phyloP scores from a whole-genome alignment of 2,329 filamentous ascomycete species.

The Gaeumannomyces tritici region DNA sequence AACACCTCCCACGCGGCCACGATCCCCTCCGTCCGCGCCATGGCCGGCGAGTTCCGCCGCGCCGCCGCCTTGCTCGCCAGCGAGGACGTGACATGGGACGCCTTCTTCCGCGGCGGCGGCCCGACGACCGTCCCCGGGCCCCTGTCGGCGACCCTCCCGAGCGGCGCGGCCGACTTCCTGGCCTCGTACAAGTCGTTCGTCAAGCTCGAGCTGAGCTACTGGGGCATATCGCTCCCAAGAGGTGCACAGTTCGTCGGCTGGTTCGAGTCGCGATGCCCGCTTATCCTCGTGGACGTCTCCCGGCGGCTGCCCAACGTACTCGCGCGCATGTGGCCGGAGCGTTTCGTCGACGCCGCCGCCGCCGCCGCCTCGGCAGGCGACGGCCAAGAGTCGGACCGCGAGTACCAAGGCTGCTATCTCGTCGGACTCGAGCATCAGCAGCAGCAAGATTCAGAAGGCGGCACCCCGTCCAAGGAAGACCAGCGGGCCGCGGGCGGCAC shows the following conservation, averaged over 20 bases:
- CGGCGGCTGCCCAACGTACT: slow-evolving; percentile 39
- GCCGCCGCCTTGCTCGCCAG: slow-evolving; percentile 30
- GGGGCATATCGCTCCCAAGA: slow-evolving; percentile 46
- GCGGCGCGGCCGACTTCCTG: slow-evolving; percentile 38
- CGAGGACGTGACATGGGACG: slow-evolving; percentile 29
- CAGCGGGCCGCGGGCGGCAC: slow-evolving; percentile 29
- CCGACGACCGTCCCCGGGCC: neutral
- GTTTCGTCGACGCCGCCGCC: slow-evolving; percentile 34
- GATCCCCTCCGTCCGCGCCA: slow-evolving; percentile 36
- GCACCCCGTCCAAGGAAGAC: slow-evolving; percentile 26
- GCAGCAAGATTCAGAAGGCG: slow-evolving; percentile 8
- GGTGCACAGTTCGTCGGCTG: slow-evolving; percentile 50
- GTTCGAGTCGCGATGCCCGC: slow-evolving; percentile 51
- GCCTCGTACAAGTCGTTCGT: slow-evolving; percentile 42
- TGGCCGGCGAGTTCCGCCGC: slow-evolving; percentile 40
- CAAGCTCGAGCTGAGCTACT: slow-evolving; percentile 55
- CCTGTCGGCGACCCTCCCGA: neutral
- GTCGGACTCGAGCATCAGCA: slow-evolving; percentile 37
- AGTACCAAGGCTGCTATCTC: slow-evolving; percentile 53
- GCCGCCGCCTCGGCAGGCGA: slow-evolving; percentile 10
- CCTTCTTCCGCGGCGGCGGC: slow-evolving; percentile 21
- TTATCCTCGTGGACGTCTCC: slow-evolving; percentile 49
- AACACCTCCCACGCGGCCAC: slow-evolving; percentile 50
- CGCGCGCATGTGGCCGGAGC: slow-evolving; percentile 52
- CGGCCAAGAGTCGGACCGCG: slow-evolving; percentile 14